A percentile compares a stretch with the other conserved stretches of the same genome.
Evolutionary conservation across 2,329 filamentous ascomycete species (phyloP).

Genomic region (Fusarium bactridioides): DNA sequence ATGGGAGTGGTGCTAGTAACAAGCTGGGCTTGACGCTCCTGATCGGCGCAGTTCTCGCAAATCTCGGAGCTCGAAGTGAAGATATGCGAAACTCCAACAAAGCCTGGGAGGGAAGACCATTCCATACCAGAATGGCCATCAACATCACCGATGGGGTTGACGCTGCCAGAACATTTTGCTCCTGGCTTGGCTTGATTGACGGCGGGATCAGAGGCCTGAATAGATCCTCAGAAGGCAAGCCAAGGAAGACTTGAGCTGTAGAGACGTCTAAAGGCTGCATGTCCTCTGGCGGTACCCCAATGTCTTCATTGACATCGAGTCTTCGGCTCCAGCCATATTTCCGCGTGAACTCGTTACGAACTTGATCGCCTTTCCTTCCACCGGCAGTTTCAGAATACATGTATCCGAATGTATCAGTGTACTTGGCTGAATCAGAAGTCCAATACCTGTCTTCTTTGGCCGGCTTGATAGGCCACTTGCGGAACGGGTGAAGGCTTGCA

Average conservation of each 20-base stretch:
- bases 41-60: not conserved
- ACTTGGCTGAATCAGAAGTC: not conserved
- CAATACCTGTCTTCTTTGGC: not conserved
- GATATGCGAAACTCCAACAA: not conserved
- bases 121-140: not conserved
- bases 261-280: not conserved
- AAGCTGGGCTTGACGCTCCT: not conserved
- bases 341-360: not conserved
- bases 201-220: not conserved
- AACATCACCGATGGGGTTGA: not conserved
- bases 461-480: not conserved
- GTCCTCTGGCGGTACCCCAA: not conserved
- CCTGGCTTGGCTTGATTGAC: not conserved
- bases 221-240: not conserved
- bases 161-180: rapidly evolving
- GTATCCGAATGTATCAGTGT: not conserved
- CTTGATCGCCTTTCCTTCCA: not conserved
- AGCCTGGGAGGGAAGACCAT: not conserved
- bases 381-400: not conserved
- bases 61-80: rapidly evolving
- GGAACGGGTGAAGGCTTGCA: not conserved
- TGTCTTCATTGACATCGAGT: not conserved
- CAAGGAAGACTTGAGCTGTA: not conserved
- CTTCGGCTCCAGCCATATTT: not conserved
- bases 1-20: not conserved